Percentiles rank a stretch among this genome's conserved stretches.
These are phyloP conservation scores for Torrubiellomyces zombiae DNA, from an alignment of 2,329 filamentous ascomycete species.

Conservation along the genomic window DNA sequence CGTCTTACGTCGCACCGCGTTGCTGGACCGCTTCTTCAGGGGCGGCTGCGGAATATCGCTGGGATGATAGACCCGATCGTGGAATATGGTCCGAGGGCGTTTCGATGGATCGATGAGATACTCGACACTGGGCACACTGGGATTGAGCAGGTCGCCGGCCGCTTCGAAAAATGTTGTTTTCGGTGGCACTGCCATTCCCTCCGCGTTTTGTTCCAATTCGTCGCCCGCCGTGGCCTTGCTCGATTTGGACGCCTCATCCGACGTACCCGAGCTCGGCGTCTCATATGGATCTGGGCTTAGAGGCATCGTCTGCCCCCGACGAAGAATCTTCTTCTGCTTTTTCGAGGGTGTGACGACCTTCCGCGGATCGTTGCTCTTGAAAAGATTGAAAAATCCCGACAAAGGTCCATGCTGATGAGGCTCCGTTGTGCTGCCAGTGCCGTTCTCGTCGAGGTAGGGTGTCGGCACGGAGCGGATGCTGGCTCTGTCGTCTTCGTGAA, in stretches of 20 bases:
- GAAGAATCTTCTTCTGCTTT: constrained; percentile 56
- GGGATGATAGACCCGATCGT: constrained; percentile 89
- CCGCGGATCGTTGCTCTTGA: constrained; percentile 39
- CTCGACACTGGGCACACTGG: constrained; percentile 63
- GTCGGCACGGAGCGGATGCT: constrained; percentile 32
- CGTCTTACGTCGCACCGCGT: constrained; percentile 16
- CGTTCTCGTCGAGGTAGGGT: constrained; percentile 12
- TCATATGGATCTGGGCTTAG: constrained; percentile 11
- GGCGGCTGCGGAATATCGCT: constrained; percentile 79
- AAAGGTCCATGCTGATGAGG: constrained; percentile 25
- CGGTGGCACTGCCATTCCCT: constrained; percentile 53
- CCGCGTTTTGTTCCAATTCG: constrained; percentile 26
- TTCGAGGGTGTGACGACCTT: constrained; percentile 33
- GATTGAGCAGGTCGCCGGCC: constrained; percentile 80
- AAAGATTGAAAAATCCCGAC: constrained; percentile 54
- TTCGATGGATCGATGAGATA: constrained; percentile 73
- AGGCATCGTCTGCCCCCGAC: constrained; percentile 56
- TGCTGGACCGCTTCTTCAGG: constrained; percentile 33
- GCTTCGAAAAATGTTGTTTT: constrained; percentile 90
- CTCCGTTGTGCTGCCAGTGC: constrained; percentile 12
- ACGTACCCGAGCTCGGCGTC: constrained; percentile 6
- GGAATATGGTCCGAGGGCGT: constrained; percentile 81
- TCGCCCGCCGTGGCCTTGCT: constrained; percentile 32
- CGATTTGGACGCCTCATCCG: constrained; percentile 5
- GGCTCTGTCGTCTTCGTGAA: constrained; percentile 47